Base-by-base conservation (phyloP, 192 early-diverging fungal species). In the Dissophora ornata region DNA sequence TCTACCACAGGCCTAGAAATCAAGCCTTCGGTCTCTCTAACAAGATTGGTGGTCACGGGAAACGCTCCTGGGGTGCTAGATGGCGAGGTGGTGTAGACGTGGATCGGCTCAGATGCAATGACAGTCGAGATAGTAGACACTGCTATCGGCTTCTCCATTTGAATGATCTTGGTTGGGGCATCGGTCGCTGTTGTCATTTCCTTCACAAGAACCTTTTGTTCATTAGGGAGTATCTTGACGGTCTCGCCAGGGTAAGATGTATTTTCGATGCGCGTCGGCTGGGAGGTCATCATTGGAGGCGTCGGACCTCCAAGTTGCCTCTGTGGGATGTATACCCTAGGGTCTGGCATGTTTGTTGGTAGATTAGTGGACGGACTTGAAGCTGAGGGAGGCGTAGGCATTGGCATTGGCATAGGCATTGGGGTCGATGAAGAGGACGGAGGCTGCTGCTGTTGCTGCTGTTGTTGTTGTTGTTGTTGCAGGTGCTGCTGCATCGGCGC, bases 41-140 rank as follows among this genome's bases (percentile, higher is more conserved):
- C n/a, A n/a, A n/a, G n/a, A n/a, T n/a, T n/a, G n/a, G n/a, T n/a
- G n/a, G n/a, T n/a, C n/a, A n/a, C n/a, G n/a, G 73, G 73, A 57
- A 77, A 77, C 2, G 73, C 73, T 4, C 73, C 73, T 29, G 73
- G 73, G 2, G 73, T 77, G 24, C 15, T 57, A n/a, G 62, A 41
- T 0, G 62, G 50, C 3, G 62, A 66, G 0, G 48, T 24, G n/a
- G 62, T 74, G 2, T 47, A 22, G 18, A 58, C 49, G 32, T 53
- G 51, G 18, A 46, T 45, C 7, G 66, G 46, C 2, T 70, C 58
- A 2, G 57, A 36, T 18, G 26, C 22, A 36, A 56, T 47, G 2
- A 34, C 44, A 11, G 30, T 56, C 7, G 70, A 26, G 3, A 26
- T 41, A 0, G 66, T 36, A 1, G 54, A 38, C 2, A 44, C 44